These are phyloP conservation scores for Pythium aquatile DNA, from an alignment of 352 stramenopile species.

Conservation along the genomic window DNA sequence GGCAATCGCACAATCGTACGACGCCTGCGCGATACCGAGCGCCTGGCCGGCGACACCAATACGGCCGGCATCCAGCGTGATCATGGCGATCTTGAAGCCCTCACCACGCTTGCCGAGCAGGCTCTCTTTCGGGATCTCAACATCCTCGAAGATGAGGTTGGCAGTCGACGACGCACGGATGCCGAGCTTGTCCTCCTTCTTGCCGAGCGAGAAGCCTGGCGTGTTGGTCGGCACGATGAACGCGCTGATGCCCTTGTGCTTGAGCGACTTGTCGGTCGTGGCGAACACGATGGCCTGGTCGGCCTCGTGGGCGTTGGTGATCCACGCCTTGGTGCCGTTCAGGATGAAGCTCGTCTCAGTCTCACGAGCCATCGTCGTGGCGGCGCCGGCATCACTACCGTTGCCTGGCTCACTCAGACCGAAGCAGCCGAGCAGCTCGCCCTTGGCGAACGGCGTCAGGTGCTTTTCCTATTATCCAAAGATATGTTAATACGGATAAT, in stretches of 20 bases:
- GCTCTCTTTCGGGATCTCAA: slow-evolving; percentile 89
- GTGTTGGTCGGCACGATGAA: slow-evolving; percentile 94
- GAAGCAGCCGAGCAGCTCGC: slow-evolving; percentile 94
- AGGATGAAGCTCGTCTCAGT: slow-evolving; percentile 92
- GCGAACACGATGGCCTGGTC: slow-evolving; percentile 95
- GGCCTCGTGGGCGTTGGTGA: slow-evolving; percentile 94
- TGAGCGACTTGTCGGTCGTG: slow-evolving; percentile 95
- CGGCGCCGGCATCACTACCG: slow-evolving; percentile 92
- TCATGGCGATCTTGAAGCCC: slow-evolving; percentile 91
- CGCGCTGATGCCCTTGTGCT: slow-evolving; percentile 96
- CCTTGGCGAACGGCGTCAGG: slow-evolving; percentile 88
- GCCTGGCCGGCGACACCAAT: slow-evolving; percentile 96
- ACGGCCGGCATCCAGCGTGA: slow-evolving; percentile 92
- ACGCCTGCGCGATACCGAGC: slow-evolving; percentile 95
- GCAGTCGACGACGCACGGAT: slow-evolving; percentile 95
- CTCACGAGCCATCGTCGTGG: slow-evolving; percentile 87
- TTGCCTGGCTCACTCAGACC: slow-evolving; percentile 93
- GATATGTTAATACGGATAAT: neutral
- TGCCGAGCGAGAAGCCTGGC: slow-evolving; percentile 93
- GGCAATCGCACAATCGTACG: slow-evolving; percentile 94
- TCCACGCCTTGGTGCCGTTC: slow-evolving; percentile 97
- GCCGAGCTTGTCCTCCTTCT: slow-evolving; percentile 98
- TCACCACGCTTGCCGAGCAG: slow-evolving; percentile 82
- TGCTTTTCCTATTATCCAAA: slow-evolving; percentile 56
- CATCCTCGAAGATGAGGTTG: slow-evolving; percentile 96